Percentiles rank a stretch among this genome's conserved stretches.
These are phyloP conservation scores for Oryza brachyantha DNA, from an alignment of 176 grass and related monocot genomes.

Conservation along the genomic window DNA sequence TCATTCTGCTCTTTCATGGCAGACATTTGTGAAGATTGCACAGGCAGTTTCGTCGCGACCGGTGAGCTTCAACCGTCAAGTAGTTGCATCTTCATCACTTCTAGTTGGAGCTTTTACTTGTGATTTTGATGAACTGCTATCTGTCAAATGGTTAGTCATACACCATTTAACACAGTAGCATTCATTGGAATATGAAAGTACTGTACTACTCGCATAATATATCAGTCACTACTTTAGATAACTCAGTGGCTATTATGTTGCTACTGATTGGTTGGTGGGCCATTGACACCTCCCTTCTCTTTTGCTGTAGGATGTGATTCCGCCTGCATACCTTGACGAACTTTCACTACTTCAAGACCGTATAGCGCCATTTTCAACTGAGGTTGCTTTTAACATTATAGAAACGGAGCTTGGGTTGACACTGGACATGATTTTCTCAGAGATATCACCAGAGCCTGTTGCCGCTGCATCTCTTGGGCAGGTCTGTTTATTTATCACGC, in stretches of 20 bases:
- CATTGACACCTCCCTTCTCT: background rate
- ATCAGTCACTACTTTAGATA: background rate
- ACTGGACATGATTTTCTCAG: constrained; percentile 80
- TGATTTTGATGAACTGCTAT: background rate
- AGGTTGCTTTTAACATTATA: constrained; percentile 90
- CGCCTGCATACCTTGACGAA: constrained; percentile 86
- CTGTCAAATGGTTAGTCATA: background rate
- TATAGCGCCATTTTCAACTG: constrained; percentile 87
- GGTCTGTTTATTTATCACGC: constrained; percentile 34
- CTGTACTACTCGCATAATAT: background rate
- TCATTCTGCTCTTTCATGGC: constrained; percentile 20
- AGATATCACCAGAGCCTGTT: constrained; percentile 79
- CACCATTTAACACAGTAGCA: background rate
- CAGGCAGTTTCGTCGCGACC: constrained; percentile 89
- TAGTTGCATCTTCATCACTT: background rate
- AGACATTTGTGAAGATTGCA: constrained; percentile 96
- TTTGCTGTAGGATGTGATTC: constrained; percentile 82
- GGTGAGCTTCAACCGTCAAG: constrained; percentile 38
- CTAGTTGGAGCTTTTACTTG: background rate
- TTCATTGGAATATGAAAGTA: background rate
- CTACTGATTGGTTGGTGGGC: background rate
- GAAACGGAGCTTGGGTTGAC: constrained; percentile 77
- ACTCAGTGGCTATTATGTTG: background rate
- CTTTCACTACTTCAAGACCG: constrained; percentile 94
- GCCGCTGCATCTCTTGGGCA: constrained; percentile 96